phyloP scores from a whole-genome alignment of 441 rosid genomes.

The Populus hybrid region DNA sequence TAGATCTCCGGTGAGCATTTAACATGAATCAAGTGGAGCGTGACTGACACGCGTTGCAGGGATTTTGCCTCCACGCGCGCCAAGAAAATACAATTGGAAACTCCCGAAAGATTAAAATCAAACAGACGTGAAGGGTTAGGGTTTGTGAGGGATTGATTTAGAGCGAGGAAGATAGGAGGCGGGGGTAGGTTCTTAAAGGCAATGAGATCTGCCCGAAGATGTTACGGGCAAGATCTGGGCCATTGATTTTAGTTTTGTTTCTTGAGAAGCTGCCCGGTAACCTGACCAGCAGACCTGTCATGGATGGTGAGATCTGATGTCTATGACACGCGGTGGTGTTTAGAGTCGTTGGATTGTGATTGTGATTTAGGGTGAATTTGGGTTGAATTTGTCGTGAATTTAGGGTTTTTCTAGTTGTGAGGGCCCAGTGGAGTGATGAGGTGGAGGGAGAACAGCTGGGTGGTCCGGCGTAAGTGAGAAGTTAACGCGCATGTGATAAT shows the following conservation, averaged over 20 bases:
- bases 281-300: conserved; percentile 40
- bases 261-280: conserved; percentile 27
- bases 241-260: conserved; percentile 18
- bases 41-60: conserved; percentile 21
- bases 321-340: conserved; percentile 24
- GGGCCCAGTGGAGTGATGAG: conserved; percentile 34
- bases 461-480: conserved; percentile 37
- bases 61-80: not conserved
- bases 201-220: conserved; percentile 51
- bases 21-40: conserved; percentile 25
- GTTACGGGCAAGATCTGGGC: conserved; percentile 34
- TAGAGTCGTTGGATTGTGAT: conserved; percentile 18
- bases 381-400: conserved; percentile 42
- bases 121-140: conserved; percentile 21
- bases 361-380: conserved; percentile 33
- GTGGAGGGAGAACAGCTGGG: conserved; percentile 36
- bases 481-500: conserved; percentile 33
- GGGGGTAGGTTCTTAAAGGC: conserved; percentile 55
- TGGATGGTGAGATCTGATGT: conserved; percentile 39
- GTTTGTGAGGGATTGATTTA: conserved; percentile 25
- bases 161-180: conserved; percentile 43
- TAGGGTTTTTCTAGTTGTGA: conserved; percentile 25
- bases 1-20: not conserved
- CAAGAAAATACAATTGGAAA: not conserved
- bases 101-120: not conserved